Evolutionary conservation across 768 basidiomycete species (phyloP), one percentile per base, ranked within the genome.

Genomic region (Boletus rubropictus): DNA sequence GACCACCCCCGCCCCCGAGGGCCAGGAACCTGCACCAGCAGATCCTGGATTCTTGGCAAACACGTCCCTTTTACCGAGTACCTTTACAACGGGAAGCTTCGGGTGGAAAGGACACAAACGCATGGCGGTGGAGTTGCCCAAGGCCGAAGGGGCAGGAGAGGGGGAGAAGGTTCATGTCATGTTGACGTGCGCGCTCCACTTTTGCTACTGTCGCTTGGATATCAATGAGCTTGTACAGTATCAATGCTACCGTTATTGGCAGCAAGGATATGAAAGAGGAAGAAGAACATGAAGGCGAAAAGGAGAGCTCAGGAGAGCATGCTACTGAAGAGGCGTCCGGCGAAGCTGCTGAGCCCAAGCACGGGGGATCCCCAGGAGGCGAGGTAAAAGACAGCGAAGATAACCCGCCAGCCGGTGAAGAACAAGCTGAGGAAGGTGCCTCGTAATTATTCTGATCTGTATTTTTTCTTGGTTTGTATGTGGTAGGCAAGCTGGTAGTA

Each of bases 31-130:
- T 10, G 54, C 58, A 5, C 56, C 67, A 4, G 64, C 61, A 4
- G 87, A 88, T 63, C 71, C 79, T 22, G 86, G 84, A 9, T 73
- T 77, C 60, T 70, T 89, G 51, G 79, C 78, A 14, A 73, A 67
- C 34, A 61, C 81, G 18, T 75, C 76, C 0, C 72, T 89, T 7
- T 54, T 74, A 4, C 78, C 89, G 2, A 75, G 66, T 48, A 70
- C 76, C 32, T 89, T 91, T 65, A 57, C 70, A 12, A 88, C 86
- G 0, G 86, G 88, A 10, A 86, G 84, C 59, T 88, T 84, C 61
- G 89, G 89, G 15, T 91, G 89, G 89, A 90, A 89, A 62, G 88
- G 83, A 2, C 77, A 65, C 62, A 84, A 82, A 62, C 76, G 81
- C 21, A 65, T 89, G 49, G 73, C 71, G 1, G 72, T 91, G 42